Evolutionary conservation across 768 basidiomycete species (phyloP), one percentile per base, ranked within the genome.

Genomic region (Lanmaoa rubissima): DNA sequence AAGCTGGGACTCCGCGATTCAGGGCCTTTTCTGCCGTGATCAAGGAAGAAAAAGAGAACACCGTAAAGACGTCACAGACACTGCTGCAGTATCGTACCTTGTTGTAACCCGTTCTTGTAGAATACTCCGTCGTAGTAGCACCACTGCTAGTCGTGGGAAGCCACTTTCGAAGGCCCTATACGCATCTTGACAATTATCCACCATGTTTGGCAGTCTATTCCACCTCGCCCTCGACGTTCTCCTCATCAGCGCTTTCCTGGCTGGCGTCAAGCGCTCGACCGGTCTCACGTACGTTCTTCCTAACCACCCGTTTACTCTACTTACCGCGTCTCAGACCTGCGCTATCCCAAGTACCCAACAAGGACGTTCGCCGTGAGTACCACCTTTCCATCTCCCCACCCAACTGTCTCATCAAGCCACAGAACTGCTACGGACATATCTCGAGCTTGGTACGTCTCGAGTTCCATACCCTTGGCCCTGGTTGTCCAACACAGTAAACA

Each of bases 191-290:
- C 46, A 19, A 12, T 14, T 34, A 10, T 13, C 19, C 42, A 55
- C 13, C 55, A 72, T 72, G 70, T 70, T 72, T 13, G 72, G 72
- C 13, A 39, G 56, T 49, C 59, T 70, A 73, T 80, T 89, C 13
- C 92, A 85, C 63, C 74, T 90, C 57, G 85, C 85, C 57, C 67
- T 93, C 64, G 92, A 94, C 63, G 90, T 90, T 12, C 69, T 92
- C 54, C 79, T 94, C 64, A 76, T 94, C 61, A 86, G 84, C 50
- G 88, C 90, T 14, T 83, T 93, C 61, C 82, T 95, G 4, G 92
- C 92, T 11, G 93, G 92, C n/a, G 73, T 94, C 53, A 87, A 82
- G 69, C 84, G 92, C 26, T 84, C 87, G 4, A 94, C 93, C 0
- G 92, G 92, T 48, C 73, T 95, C 58, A 92, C 93, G 92, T 93